Base-by-base conservation (phyloP, 1,284 basidiomycete species). In the Tilletia setariae region DNA sequence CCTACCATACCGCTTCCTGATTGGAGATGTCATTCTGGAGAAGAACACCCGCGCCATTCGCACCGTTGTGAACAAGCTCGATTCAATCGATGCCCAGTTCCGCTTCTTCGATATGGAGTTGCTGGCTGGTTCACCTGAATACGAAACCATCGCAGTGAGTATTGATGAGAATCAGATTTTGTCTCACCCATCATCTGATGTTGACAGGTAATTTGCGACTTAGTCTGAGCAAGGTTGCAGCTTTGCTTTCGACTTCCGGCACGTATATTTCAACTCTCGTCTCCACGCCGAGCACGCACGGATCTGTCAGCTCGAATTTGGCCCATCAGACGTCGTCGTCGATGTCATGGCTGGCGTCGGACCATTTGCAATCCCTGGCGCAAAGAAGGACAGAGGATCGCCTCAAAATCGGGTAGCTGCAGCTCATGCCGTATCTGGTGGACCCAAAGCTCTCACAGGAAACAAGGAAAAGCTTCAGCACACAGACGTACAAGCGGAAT, bases 291-390 rank as follows among this genome's bases (percentile, higher is more conserved):
- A 99, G 80, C 96, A 99, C 78, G 89, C 89, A 44, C 88, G 94
- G 2, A 86, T 99, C 16, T 89, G 97, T 47, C 82, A 86, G 21
- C 91, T 80, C 59, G 56, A 13, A 2, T 85, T 97, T 82, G 86
- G 88, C 21, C 73, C 77, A 1, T 73, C 72, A 42, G 90, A 94
- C 67, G 88, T 89, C 21, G 75, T 98, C 21, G 92, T 89, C 0
- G 96, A 99, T 82, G 93, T 92, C 25, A 96, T 98, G 84, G 96
- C 96, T 0, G 96, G 96, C 15, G 94, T 99, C 0, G 96, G 96
- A 0, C 96, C 96, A 0, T 99, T 99, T 82, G 91, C 92, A 1
- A 84, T 98, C 9, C 96, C 96, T 1, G 91, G 94, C 0, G 94
- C 90, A 0, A 94, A 90, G 84, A 92, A 91, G 75, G 91, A 92